These are phyloP conservation scores for Ambrosia trifida DNA, from an alignment of 129 eudicot genomes.

Conservation along the genomic window DNA sequence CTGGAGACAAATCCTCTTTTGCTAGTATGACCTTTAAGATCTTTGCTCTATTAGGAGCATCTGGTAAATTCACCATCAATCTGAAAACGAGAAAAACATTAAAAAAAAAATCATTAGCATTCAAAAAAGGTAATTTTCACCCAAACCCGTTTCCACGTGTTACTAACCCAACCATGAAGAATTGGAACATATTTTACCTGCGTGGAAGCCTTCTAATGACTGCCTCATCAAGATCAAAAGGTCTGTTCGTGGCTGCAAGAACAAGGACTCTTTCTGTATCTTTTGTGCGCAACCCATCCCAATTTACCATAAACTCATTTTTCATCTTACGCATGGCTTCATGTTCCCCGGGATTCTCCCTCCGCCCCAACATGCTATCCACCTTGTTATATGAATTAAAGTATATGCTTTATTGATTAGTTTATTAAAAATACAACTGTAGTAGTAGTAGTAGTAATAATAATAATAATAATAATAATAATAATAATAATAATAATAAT, in stretches of 20 bases:
- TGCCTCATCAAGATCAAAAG: constrained; percentile 97
- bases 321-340: constrained; percentile 99
- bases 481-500: too few species aligned
- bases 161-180: background rate
- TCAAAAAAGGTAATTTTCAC: background rate
- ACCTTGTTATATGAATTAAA: constrained; percentile 43
- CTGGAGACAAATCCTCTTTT: constrained; percentile 83
- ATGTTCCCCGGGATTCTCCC: constrained; percentile 94
- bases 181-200: constrained; percentile 46
- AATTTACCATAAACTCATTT: constrained; percentile 94
- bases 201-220: constrained; percentile 92
- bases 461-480: too few species aligned
- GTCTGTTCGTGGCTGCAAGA: constrained; percentile 97
- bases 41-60: constrained; percentile 90
- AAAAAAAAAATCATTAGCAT: constrained; percentile 8
- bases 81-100: constrained; percentile 32
- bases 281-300: constrained; percentile 96
- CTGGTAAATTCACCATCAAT: constrained; percentile 95
- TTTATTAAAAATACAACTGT: background rate
- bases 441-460: background rate
- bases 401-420: background rate
- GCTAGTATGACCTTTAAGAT: constrained; percentile 77
- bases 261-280: constrained; percentile 88
- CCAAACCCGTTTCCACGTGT: background rate
- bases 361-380: constrained; percentile 95